Conservation (phyloP, 257 asterid species). For the Lithospermum erythrorhizon region DNA sequence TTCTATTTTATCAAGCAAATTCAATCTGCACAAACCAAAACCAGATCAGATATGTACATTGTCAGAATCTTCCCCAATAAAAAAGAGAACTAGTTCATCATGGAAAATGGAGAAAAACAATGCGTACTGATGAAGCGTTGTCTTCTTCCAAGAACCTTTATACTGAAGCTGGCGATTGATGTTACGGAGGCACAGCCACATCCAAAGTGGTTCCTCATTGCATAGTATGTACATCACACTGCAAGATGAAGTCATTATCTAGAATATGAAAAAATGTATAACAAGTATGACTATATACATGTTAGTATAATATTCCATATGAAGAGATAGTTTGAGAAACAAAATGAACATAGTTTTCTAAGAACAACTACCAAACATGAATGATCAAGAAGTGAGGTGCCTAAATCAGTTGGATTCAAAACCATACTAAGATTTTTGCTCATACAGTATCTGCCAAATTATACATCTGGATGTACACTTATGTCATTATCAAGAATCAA, state of each 20-base stretch:
- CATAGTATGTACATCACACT: conserved; percentile 89
- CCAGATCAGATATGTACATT: conserved; percentile 14
- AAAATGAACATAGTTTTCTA: no score
- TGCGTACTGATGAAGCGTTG: conserved; percentile 82
- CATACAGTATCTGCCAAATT: no score
- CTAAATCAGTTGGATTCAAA: no score
- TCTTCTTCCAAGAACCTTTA: conserved; percentile 95
- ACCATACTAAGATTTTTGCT: no score
- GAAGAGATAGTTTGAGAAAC: no score
- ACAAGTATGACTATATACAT: not conserved
- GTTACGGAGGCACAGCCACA: conserved; percentile 57
- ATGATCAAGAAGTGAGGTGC: no score
- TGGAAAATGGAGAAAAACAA: conserved; percentile 3
- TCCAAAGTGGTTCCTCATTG: conserved; percentile 98
- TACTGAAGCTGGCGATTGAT: conserved; percentile 70
- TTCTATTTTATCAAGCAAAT: conserved; percentile 27
- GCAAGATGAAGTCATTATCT: conserved; percentile 14
- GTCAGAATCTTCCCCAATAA: conserved; percentile 12
- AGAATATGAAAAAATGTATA: not conserved
- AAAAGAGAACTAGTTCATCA: conserved; percentile 1
- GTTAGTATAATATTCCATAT: not conserved
- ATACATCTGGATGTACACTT: no score
- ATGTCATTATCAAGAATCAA: no score
- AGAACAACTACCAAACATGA: no score
- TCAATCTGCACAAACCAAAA: conserved; percentile 36